Evolutionary conservation across 2,329 filamentous ascomycete genomes (phyloP).

Genomic region (Claviceps sp.): DNA sequence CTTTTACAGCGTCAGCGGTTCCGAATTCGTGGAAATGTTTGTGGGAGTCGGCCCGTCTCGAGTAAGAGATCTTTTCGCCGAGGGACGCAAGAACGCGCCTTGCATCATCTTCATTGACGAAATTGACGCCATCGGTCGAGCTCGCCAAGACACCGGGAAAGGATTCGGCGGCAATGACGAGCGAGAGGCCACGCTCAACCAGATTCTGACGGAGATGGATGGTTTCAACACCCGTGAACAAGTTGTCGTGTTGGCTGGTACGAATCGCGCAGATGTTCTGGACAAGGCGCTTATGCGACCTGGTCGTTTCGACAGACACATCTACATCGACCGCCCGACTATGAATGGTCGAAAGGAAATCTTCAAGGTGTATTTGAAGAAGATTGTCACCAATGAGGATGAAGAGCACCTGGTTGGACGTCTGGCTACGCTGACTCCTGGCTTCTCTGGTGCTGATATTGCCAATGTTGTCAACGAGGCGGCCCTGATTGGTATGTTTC

Average conservation of each 20-base stretch:
- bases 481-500: constrained; percentile 69
- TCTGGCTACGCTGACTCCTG: constrained; percentile 82
- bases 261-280: constrained; percentile 86
- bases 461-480: constrained; percentile 98
- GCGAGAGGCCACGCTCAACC: constrained; percentile 90
- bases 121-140: constrained; percentile 93
- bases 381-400: constrained; percentile 88
- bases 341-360: constrained; percentile 96
- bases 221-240: constrained; percentile 96
- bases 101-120: constrained; percentile 99
- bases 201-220: constrained; percentile 98
- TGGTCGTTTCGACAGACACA: constrained; percentile 93
- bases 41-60: constrained; percentile 94
- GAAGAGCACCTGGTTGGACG: constrained; percentile 77
- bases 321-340: constrained; percentile 84
- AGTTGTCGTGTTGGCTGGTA: constrained; percentile 91
- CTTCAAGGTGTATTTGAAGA: constrained; percentile 85
- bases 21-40: constrained; percentile 99
- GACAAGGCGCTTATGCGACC: constrained; percentile 95
- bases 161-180: constrained; percentile 86
- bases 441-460: constrained; percentile 95
- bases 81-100: constrained; percentile 86
- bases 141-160: constrained; percentile 61
- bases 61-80: constrained; percentile 88
- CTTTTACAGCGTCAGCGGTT: constrained; percentile 97